Evolutionary conservation across 2,329 filamentous ascomycete species (phyloP).

Genomic region (Penicillium sp.): DNA sequence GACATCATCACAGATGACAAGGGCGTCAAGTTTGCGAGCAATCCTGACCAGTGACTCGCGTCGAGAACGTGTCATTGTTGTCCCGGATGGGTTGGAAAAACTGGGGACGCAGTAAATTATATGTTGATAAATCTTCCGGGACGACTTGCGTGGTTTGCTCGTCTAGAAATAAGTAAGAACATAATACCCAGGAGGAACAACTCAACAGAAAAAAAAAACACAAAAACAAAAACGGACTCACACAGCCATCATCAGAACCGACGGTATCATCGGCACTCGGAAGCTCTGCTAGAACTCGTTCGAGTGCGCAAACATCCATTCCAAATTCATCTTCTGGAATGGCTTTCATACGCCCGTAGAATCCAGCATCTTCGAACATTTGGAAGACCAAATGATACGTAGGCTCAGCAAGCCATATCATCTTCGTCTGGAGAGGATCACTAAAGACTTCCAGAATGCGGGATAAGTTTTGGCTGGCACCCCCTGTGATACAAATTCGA

Average conservation of each 20-base stretch:
- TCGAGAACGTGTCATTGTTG: slow-evolving; percentile 29
- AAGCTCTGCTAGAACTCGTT: slow-evolving; percentile 43
- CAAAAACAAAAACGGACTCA: neutral
- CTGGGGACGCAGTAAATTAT: slow-evolving; percentile 19
- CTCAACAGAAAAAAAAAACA: neutral
- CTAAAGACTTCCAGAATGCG: slow-evolving; percentile 70
- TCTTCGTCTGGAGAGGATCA: slow-evolving; percentile 64
- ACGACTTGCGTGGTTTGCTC: slow-evolving; percentile 7
- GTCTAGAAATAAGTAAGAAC: slow-evolving; percentile 53
- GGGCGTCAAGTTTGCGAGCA: slow-evolving; percentile 67
- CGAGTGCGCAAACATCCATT: slow-evolving; percentile 59
- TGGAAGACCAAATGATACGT: slow-evolving; percentile 72
- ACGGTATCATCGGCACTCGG: neutral
- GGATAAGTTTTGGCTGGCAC: slow-evolving; percentile 73
- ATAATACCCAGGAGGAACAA: no score
- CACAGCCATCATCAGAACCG: neutral
- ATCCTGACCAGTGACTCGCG: slow-evolving; percentile 62
- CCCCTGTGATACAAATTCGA: slow-evolving; percentile 72
- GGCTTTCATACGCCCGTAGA: slow-evolving; percentile 57
- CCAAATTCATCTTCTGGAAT: slow-evolving; percentile 73
- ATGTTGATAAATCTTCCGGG: slow-evolving; percentile 16
- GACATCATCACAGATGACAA: slow-evolving; percentile 79
- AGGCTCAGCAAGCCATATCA: slow-evolving; percentile 71
- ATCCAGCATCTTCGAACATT: slow-evolving; percentile 73
- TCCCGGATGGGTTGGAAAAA: slow-evolving; percentile 19